These are phyloP conservation scores for Saturnispora bothae DNA, from an alignment of 805 yeast genomes.

Conservation along the genomic window DNA sequence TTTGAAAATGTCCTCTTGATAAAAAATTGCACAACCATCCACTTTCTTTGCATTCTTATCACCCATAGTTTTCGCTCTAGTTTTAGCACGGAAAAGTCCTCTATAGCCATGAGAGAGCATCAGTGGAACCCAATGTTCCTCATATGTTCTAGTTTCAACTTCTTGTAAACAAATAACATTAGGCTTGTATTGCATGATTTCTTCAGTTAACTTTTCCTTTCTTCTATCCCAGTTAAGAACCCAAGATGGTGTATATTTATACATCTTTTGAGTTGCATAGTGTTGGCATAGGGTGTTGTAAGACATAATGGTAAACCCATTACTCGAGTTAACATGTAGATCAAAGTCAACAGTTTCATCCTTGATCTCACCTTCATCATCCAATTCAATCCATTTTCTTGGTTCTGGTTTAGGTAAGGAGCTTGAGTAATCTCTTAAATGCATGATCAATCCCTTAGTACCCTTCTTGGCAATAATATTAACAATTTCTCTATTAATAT, in stretches of 20 bases:
- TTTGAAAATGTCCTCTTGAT: conserved; percentile 55
- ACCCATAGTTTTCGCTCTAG: conserved; percentile 85
- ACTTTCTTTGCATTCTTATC: conserved; percentile 76
- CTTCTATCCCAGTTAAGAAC: conserved; percentile 92
- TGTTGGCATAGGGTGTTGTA: conserved; percentile 93
- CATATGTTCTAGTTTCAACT: conserved; percentile 79
- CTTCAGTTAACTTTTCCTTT: conserved; percentile 62
- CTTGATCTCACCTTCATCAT: conserved; percentile 57
- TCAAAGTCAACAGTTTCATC: conserved; percentile 19
- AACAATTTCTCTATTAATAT: conserved; percentile 50
- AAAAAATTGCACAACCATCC: conserved; percentile 97
- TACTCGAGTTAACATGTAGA: conserved; percentile 23
- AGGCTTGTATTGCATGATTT: conserved; percentile 51
- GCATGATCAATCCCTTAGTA: conserved; percentile 68
- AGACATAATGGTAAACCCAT: conserved; percentile 64
- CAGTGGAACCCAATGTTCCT: conserved; percentile 76
- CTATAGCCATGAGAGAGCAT: conserved; percentile 67
- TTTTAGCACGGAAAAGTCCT: conserved; percentile 75
- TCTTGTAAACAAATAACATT: conserved; percentile 92
- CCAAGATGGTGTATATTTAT: conserved; percentile 95
- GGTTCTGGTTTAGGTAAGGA: conserved; percentile 54
- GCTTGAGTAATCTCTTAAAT: conserved; percentile 76
- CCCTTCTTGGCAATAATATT: conserved; percentile 71
- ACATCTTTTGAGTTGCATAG: conserved; percentile 86
- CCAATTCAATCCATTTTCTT: conserved; percentile 74